phyloP scores from a whole-genome alignment of 257 asterid genomes.

The Gardenia jasminoides region DNA sequence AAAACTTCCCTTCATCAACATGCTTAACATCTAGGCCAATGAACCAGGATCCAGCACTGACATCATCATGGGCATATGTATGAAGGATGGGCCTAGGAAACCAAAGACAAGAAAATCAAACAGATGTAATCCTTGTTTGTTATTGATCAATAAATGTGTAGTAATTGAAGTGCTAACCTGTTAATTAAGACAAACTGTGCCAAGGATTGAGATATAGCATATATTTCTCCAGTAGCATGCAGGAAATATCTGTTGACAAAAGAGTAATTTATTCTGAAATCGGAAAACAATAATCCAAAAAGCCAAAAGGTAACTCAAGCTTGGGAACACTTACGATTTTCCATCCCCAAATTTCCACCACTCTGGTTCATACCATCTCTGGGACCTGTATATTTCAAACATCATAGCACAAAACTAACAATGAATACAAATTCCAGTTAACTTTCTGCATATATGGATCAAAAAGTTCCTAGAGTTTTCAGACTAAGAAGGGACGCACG shows the following conservation, averaged over 20 bases:
- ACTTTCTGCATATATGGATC: background rate
- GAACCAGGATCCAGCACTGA: constrained; percentile 92
- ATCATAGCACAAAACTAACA: background rate
- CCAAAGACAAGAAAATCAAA: background rate
- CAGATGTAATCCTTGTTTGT: too few relatives aligned
- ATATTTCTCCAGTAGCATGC: constrained; percentile 89
- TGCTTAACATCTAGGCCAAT: constrained; percentile 79
- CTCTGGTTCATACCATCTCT: constrained; percentile 93
- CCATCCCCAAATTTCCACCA: constrained; percentile 99
- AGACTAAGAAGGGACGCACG: constrained; percentile 47
- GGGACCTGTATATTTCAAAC: constrained; percentile 45
- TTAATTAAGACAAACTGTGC: constrained; percentile 77
- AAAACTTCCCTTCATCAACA: constrained; percentile 78
- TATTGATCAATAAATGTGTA: background rate
- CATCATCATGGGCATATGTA: constrained; percentile 78
- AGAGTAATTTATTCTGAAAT: background rate
- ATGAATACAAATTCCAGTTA: background rate
- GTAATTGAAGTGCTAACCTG: constrained; percentile 39
- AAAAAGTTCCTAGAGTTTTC: background rate
- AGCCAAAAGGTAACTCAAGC: constrained; percentile 13
- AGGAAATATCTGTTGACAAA: constrained; percentile 59
- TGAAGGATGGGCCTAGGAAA: constrained; percentile 56
- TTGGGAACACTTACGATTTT: constrained; percentile 64
- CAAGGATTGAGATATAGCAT: constrained; percentile 69
- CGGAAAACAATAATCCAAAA: constrained; percentile 6